Evolutionary conservation across 2,329 filamentous ascomycete genomes (phyloP).

Genomic region (Trichothecium roseum): DNA sequence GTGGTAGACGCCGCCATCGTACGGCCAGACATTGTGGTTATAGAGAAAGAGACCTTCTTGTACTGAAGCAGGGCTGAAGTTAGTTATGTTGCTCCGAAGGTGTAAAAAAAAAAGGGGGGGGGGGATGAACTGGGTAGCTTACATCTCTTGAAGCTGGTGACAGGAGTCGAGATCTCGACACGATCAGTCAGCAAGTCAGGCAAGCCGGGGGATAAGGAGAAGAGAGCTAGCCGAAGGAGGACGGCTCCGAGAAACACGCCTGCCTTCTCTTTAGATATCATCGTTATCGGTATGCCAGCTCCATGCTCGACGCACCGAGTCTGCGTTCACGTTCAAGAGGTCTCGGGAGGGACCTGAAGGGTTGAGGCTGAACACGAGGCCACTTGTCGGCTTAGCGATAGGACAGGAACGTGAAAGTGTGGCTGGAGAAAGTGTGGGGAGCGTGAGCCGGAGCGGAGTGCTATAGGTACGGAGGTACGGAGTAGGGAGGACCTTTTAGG

Average conservation of each 20-base stretch:
- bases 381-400: not conserved
- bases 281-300: slow-evolving; percentile 24
- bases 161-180: slow-evolving; percentile 92
- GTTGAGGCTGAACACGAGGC: slow-evolving; percentile 1
- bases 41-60: slow-evolving; percentile 96
- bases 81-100: too few species aligned
- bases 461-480: too few species aligned
- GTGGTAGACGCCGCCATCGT: slow-evolving; percentile 79
- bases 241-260: slow-evolving; percentile 66
- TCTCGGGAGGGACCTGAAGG: not conserved
- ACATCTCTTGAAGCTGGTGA: slow-evolving; percentile 97
- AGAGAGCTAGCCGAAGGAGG: slow-evolving; percentile 68
- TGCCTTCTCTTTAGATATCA: slow-evolving; percentile 30
- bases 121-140: slow-evolving; percentile 34
- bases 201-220: slow-evolving; percentile 69
- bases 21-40: slow-evolving; percentile 90
- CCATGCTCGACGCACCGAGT: not conserved
- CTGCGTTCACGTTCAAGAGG: not conserved
- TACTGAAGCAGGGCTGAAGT: slow-evolving; percentile 40
- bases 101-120: not conserved
- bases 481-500: not conserved
- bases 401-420: not conserved
- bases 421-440: too few species aligned
- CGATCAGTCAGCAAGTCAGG: slow-evolving; percentile 79
- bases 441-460: too few species aligned